These are phyloP conservation scores for Naganishia sp. DNA, from an alignment of 1,284 basidiomycete species.

Conservation along the genomic window DNA sequence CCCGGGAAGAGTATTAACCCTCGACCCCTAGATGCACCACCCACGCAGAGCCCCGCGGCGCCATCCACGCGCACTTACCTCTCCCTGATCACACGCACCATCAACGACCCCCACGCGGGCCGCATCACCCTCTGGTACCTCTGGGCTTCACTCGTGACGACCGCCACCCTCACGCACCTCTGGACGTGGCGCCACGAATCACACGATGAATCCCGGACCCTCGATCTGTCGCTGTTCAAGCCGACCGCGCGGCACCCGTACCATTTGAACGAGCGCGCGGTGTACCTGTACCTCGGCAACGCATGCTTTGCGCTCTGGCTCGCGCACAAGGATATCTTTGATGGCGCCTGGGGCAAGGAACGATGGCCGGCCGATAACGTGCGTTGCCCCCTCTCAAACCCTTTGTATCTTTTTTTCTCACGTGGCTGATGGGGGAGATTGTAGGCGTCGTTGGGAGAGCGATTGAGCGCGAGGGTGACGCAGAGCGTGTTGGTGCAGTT, in stretches of 20 bases:
- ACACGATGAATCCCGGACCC: slow-evolving; percentile 1
- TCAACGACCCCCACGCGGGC: slow-evolving; percentile 15
- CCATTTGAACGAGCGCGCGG: slow-evolving; percentile 28
- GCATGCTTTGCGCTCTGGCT: slow-evolving; percentile 24
- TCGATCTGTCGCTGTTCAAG: slow-evolving; percentile 25
- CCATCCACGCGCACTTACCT: slow-evolving; percentile 24
- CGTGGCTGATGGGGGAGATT: background rate
- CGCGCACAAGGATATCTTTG: slow-evolving; percentile 29
- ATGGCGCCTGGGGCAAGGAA: slow-evolving; percentile 27
- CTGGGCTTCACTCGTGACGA: slow-evolving; percentile 13
- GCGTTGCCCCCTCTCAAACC: background rate
- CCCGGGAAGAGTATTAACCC: background rate
- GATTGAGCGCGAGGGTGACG: slow-evolving; percentile 14
- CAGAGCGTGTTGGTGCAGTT: slow-evolving; percentile 14
- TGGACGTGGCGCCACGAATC: slow-evolving; percentile 28
- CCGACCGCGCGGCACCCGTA: slow-evolving; percentile 27
- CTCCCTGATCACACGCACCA: slow-evolving; percentile 14
- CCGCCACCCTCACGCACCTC: slow-evolving; percentile 12
- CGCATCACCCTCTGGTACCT: slow-evolving; percentile 26
- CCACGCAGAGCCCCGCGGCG: background rate
- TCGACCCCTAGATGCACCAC: slow-evolving; percentile 1
- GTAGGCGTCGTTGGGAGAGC: slow-evolving; percentile 23
- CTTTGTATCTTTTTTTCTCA: background rate
- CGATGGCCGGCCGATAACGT: slow-evolving; percentile 29
- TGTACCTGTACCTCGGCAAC: slow-evolving; percentile 28